Evolutionary conservation across 805 yeast species (phyloP), one percentile per base, ranked within the genome.

Genomic region (Starmerella stellata): DNA sequence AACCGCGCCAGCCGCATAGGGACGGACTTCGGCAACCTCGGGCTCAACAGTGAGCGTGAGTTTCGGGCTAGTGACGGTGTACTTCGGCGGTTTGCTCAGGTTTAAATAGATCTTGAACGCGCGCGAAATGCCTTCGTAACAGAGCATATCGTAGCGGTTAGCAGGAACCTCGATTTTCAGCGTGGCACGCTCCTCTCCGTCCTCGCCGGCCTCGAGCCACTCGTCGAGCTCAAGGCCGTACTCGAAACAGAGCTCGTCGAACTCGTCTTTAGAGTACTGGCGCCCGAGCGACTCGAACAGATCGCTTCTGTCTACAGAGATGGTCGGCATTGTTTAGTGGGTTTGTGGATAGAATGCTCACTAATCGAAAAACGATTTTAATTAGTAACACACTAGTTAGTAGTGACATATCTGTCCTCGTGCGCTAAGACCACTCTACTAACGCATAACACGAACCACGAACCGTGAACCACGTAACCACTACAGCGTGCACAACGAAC

Each of bases 151-250:
- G 56, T 90, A 92, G 28, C 99, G 78, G 64, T 90, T 90, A 45
- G 99, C 99, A 42, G 95, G 95, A 47, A 92, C 75, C 60, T 90
- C 99, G 54, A 90, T 82, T 64, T 90, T 90, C 53, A 81, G 69
- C 61, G 87, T 92, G n/a, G 99, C 95, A 59, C 94, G 76, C 61
- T 81, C 93, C 55, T 87, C 96, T 40, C 82, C 67, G 20, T 38
- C 48, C 32, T 45, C 47, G 31, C 49, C 47, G 63, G 83, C 95
- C 52, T 51, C 55, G 35, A 70, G 75, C 59, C 92, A 96, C 63
- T 92, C 99, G 59, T 90, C 99, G 45, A 90, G 70, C 65, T 90
- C 99, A 50, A 90, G 75, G 52, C 99, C 99, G 52, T 85, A 90
- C 55, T 87, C 92, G 65, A 90, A 90, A 65, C 96, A 90, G 50